Percentiles rank a stretch among this genome's conserved stretches.
Evolutionary conservation across 495 filamentous ascomycete genomes (phyloP).

Genomic region (Hypoxylon fuscum): DNA sequence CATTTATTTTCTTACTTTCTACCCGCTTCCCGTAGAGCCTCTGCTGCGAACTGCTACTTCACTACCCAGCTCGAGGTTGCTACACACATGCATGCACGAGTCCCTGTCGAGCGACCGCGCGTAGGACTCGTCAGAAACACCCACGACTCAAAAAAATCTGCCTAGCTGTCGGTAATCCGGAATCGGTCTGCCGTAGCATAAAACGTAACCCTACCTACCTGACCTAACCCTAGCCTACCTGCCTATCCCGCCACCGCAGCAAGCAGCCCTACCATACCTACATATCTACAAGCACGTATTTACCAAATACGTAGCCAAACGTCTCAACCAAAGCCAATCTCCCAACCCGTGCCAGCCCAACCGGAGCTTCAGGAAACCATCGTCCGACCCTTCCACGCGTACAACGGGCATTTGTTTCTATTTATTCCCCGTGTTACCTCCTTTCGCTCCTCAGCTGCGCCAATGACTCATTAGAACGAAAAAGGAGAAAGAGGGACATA

Average conservation of each 20-base stretch:
- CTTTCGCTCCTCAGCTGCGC: background rate
- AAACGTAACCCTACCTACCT: slow-evolving; percentile 30
- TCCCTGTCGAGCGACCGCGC: slow-evolving; percentile 4
- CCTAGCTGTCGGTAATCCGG: slow-evolving; percentile 7
- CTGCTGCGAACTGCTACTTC: background rate
- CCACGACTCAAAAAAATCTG: slow-evolving; percentile 5
- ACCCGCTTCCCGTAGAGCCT: slow-evolving; percentile 17
- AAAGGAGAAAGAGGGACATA: background rate
- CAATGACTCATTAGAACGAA: slow-evolving; percentile 5
- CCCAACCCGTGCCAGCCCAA: background rate
- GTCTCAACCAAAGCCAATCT: too few relatives aligned
- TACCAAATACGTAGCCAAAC: background rate
- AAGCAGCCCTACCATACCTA: slow-evolving; percentile 20
- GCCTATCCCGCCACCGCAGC: slow-evolving; percentile 8
- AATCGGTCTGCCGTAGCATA: background rate
- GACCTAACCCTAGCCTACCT: background rate
- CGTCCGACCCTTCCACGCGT: background rate
- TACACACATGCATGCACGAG: slow-evolving; percentile 3
- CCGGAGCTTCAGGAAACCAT: background rate
- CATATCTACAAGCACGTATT: slow-evolving; percentile 1
- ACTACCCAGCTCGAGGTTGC: background rate
- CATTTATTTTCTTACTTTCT: background rate
- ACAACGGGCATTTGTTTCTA: slow-evolving; percentile 1
- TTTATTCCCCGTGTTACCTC: slow-evolving; percentile 8
- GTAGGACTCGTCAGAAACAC: background rate